Evolutionary conservation across 345 rosid genomes (phyloP), one percentile per base, ranked within the genome.

Genomic region (Populus alba): DNA sequence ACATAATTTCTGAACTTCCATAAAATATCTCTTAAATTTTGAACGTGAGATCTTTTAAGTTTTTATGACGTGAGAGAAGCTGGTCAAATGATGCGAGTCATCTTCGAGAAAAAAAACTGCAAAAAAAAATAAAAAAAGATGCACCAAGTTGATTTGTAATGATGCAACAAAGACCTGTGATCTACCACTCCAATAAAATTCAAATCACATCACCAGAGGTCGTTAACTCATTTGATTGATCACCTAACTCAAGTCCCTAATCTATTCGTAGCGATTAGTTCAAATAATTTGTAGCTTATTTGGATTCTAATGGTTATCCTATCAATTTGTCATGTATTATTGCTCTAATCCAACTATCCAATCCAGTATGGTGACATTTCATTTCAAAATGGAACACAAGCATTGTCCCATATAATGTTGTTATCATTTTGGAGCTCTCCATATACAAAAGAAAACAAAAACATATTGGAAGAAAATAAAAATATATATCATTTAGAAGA

Each of bases 161-260:
- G 38, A 23, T 59, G 27, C 11, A 70, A 49, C 10, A 16, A 16
- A 20, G 47, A 35, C 66, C 37, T 22, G 27, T 37, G 75, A 57
- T 72, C 72, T 8, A n/a, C 65, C 17, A 25, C 18, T 31, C 31
- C 45, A 68, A 10, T 22, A 37, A 27, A 71, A 71, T 27, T 11
- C 27, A 37, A 57, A 55, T n/a, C 75, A 59, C 49, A 55, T 4
- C 47, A 72, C 39, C 10, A 70, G 16, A 4, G 66, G 67, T 10
- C 3, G 51, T 57, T n/a, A 72, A 57, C 20, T 72, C 29, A 57
- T 57, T 23, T 72, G 66, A 72, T 72, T n/a, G 75, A 72, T 72
- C 51, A n/a, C 51, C 67, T 20, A 72, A 45, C 39, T 27, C 61
- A 70, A 33, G 3, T 15, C 66, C 31, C 8, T 72, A 12, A 53